Evolutionary conservation across 2,329 filamentous ascomycete genomes (phyloP).

Genomic region (Trichothecium sympodiale): DNA sequence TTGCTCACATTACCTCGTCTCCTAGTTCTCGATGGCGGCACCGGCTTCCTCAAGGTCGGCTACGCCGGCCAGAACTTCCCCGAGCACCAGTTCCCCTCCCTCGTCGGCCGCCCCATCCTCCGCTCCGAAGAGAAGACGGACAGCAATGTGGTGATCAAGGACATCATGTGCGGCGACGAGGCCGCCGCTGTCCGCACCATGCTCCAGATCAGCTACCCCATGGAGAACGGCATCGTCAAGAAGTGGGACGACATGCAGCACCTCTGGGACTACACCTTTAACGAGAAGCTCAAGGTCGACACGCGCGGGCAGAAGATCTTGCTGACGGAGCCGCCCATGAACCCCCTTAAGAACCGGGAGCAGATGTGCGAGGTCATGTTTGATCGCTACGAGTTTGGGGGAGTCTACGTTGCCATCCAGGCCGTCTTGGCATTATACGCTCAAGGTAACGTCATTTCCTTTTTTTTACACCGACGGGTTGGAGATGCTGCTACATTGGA

Average conservation of each 20-base stretch:
- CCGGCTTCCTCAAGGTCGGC: conserved; percentile 98
- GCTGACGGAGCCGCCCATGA: conserved; percentile 94
- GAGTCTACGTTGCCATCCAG: conserved; percentile 96
- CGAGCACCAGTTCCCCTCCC: conserved; percentile 96
- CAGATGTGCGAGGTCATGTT: conserved; percentile 99
- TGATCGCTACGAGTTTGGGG: conserved; percentile 89
- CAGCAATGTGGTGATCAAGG: conserved; percentile 64
- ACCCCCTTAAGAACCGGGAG: conserved; percentile 91
- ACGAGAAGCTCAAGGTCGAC: conserved; percentile 92
- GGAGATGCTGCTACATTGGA: neutral
- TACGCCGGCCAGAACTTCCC: conserved; percentile 99
- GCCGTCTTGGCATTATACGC: conserved; percentile 93
- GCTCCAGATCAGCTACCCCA: conserved; percentile 97
- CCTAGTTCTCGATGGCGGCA: conserved; percentile 96
- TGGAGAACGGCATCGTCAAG: conserved; percentile 99
- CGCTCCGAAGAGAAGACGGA: conserved; percentile 77
- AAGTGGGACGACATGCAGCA: conserved; percentile 99
- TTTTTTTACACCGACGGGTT: conserved; percentile 1
- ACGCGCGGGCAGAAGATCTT: conserved; percentile 90
- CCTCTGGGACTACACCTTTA: conserved; percentile 98
- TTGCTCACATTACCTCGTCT: conserved; percentile 11
- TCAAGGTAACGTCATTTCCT: conserved; percentile 53
- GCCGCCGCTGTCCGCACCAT: conserved; percentile 90
- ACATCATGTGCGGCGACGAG: conserved; percentile 99
- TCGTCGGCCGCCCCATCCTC: conserved; percentile 94